Evolutionary conservation across 805 yeast species (phyloP), one percentile per base, ranked within the genome.

Genomic region (Scheffersomyces lignosus): DNA sequence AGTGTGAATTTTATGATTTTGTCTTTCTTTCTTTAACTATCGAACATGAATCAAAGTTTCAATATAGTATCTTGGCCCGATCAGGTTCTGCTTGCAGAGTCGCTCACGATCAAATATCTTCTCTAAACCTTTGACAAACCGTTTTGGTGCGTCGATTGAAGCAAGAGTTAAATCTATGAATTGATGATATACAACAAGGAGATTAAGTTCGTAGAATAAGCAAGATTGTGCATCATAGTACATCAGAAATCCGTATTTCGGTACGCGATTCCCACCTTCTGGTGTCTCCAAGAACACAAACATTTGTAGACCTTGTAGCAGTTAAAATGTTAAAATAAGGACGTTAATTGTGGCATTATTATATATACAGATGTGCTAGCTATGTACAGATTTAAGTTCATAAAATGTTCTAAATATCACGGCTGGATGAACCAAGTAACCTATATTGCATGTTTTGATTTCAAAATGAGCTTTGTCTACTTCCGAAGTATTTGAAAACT

Each of bases 271-370:
- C 22, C 33, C 20, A 43, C 39, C 41, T 39, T 41, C 62, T 60
- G 73, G 73, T 66, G 74, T 69, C 74, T 69, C 74, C 74, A 67
- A 65, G 70, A 64, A 55, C 71, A 69, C 74, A 58, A 43, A 69
- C 73, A 69, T 54, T 27, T 27, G 20, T 34, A 27, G 31, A 24
- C 24, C 7, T n/a, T n/a, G n/a, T n/a, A n/a, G n/a, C n/a, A n/a
- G n/a, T n/a, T n/a, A n/a, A n/a, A n/a, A n/a, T n/a, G n/a, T n/a
- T n/a, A n/a, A n/a, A n/a, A n/a, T n/a, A n/a, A n/a, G n/a, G n/a
- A n/a, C n/a, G n/a, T n/a, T n/a, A n/a, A n/a, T n/a, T n/a, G n/a
- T n/a, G n/a, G n/a, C n/a, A n/a, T n/a, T n/a, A n/a, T n/a, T n/a
- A n/a, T n/a, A n/a, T n/a, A n/a, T n/a, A n/a, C n/a, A n/a, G n/a